A percentile compares a stretch with the other conserved stretches of the same genome.
Evolutionary conservation across 2,329 filamentous ascomycete species (phyloP).

Genomic region (Sclerotinia nivalis): DNA sequence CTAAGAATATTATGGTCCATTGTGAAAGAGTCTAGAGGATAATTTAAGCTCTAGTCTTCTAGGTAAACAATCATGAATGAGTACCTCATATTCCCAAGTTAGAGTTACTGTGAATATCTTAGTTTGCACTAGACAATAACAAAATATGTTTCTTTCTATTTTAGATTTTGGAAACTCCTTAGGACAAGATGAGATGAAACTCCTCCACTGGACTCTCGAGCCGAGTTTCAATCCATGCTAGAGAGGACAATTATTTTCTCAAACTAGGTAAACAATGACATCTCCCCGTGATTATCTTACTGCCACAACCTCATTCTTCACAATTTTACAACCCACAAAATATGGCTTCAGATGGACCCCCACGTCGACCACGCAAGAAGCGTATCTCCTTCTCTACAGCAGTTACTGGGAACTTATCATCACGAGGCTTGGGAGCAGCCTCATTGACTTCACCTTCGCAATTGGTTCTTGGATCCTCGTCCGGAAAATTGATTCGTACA

Average conservation of each 20-base stretch:
- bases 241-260: not conserved
- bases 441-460: not conserved
- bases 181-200: not conserved
- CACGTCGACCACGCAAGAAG: not conserved
- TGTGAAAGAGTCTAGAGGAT: too few species aligned
- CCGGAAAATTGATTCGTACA: not conserved
- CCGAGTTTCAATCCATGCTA: not conserved
- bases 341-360: not conserved
- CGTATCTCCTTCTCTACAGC: not conserved
- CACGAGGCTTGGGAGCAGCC: not conserved
- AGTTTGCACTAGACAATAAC: not conserved
- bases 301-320: not conserved
- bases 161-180: not conserved
- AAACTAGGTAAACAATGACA: not conserved
- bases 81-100: not conserved
- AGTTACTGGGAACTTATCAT: not conserved
- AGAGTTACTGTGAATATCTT: not conserved
- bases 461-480: not conserved
- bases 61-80: too few species aligned
- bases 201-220: conserved; percentile 1
- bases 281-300: not conserved
- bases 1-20: not conserved
- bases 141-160: not conserved
- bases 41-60: not conserved
- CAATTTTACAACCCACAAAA: not conserved